Evolutionary conservation across 768 basidiomycete genomes (phyloP).

Genomic region (Tephrocybe sp.): DNA sequence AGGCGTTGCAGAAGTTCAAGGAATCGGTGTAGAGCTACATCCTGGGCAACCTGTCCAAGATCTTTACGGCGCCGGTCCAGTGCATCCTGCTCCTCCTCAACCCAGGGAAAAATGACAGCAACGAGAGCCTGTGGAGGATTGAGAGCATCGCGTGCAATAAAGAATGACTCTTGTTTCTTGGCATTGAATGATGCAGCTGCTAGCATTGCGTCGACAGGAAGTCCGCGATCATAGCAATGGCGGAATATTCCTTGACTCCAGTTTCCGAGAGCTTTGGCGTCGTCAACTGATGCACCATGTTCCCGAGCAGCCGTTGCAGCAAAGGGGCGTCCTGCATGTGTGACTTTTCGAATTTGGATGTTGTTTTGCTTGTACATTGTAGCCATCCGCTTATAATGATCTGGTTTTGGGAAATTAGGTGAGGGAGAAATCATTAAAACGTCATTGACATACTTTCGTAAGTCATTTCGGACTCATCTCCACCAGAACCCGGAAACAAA

Average conservation of each 20-base stretch:
- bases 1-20: too few relatives aligned
- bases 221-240: slow-evolving; percentile 21
- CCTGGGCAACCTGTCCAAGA: not conserved
- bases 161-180: slow-evolving; percentile 20
- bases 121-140: slow-evolving; percentile 19
- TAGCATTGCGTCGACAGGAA: slow-evolving; percentile 24
- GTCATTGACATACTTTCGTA: slow-evolving; percentile 28
- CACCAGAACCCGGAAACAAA: not conserved
- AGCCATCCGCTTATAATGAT: slow-evolving; percentile 22
- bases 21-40: slow-evolving; percentile 21
- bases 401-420: slow-evolving; percentile 11
- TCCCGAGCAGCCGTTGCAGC: slow-evolving; percentile 19
- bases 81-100: slow-evolving; percentile 1
- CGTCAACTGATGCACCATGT: slow-evolving; percentile 20
- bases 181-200: too few relatives aligned
- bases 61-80: not conserved
- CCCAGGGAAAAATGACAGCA: slow-evolving; percentile 6
- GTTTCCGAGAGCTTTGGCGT: slow-evolving; percentile 22
- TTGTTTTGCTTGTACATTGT: too few relatives aligned
- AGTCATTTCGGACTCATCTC: too few relatives aligned
- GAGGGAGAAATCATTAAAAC: not conserved
- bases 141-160: slow-evolving; percentile 9
- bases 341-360: too few relatives aligned
- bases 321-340: slow-evolving; percentile 14
- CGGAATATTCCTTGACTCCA: slow-evolving; percentile 15